Conservation (phyloP, 257 asterid species). For the Petunia axillaris region DNA sequence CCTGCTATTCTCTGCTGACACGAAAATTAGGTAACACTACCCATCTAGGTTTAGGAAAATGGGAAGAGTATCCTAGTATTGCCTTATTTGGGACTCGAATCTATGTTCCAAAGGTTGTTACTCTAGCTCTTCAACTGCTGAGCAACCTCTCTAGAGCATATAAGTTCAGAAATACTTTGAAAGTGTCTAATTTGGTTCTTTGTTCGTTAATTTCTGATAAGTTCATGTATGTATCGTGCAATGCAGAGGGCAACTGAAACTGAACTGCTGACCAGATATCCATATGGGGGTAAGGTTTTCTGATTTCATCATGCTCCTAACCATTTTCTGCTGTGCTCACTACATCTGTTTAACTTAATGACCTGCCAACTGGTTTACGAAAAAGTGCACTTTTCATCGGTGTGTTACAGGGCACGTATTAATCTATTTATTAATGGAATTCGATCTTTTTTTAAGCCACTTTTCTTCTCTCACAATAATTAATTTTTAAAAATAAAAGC, state of each 20-base stretch:
- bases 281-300: constrained; percentile 78
- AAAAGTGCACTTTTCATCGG: too few species aligned
- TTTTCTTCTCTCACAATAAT: too few species aligned
- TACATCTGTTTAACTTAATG: not conserved
- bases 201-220: not conserved
- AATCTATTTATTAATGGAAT: too few species aligned
- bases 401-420: too few species aligned
- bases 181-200: not conserved
- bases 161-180: not conserved
- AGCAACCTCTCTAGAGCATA: not conserved
- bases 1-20: too few species aligned
- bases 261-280: constrained; percentile 74
- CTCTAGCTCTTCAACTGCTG: not conserved
- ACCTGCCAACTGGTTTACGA: not conserved
- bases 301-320: not conserved
- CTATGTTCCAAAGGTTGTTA: not conserved
- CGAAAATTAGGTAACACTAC: too few species aligned
- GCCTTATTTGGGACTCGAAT: not conserved
- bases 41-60: too few species aligned
- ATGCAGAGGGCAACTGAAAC: constrained; percentile 94
- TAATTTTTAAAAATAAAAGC: too few species aligned
- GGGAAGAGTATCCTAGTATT: not conserved
- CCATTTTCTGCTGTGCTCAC: not conserved
- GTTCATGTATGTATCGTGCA: constrained; percentile 21
- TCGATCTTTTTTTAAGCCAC: too few species aligned